A percentile compares a stretch with the other conserved stretches of the same genome.
These are phyloP conservation scores for Reutealis trisperma DNA, from an alignment of 345 rosid genomes.

Conservation along the genomic window DNA sequence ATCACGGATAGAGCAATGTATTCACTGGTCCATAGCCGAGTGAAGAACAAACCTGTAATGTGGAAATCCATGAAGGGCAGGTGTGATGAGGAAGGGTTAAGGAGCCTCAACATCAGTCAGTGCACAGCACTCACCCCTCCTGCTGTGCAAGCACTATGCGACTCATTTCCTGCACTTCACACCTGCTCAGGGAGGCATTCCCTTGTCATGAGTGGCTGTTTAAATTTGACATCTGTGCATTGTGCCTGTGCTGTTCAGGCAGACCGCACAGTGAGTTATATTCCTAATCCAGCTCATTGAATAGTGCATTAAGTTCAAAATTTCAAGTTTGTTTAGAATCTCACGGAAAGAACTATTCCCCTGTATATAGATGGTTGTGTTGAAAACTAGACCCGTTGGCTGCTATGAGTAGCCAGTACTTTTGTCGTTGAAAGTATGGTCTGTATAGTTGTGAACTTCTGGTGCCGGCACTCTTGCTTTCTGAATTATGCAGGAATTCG, in stretches of 20 bases:
- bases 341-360: not conserved
- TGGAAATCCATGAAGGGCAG: constrained; percentile 61
- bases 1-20: constrained; percentile 88
- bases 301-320: not conserved
- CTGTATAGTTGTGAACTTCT: not conserved
- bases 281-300: constrained; percentile 65
- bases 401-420: not conserved
- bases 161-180: constrained; percentile 91
- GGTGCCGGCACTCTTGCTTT: not conserved
- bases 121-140: constrained; percentile 94
- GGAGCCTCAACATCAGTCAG: constrained; percentile 93
- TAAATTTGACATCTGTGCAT: constrained; percentile 85
- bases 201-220: constrained; percentile 94
- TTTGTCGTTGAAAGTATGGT: constrained; percentile 11
- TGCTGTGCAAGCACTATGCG: constrained; percentile 92
- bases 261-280: constrained; percentile 44
- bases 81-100: constrained; percentile 73
- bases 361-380: constrained; percentile 17
- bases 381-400: not conserved
- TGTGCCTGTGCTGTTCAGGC: constrained; percentile 84
- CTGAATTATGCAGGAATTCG: not conserved
- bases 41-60: constrained; percentile 57
- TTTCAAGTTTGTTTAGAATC: not conserved
- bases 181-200: constrained; percentile 96
- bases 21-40: constrained; percentile 70